phyloP scores from a whole-genome alignment of 495 filamentous ascomycete species.

The Hyaloscypha finlandica region DNA sequence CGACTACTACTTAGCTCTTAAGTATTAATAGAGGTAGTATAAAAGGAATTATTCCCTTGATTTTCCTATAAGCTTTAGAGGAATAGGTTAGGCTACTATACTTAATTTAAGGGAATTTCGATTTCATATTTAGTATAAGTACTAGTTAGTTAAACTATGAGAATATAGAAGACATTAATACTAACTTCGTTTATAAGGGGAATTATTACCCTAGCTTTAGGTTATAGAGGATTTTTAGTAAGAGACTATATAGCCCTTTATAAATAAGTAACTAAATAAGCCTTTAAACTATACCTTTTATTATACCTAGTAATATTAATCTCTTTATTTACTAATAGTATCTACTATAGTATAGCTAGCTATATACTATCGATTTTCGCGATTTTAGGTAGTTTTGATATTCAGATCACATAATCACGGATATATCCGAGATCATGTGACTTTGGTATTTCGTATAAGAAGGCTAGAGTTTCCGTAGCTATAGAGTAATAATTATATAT shows the following conservation, averaged over 20 bases:
- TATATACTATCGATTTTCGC: too few species aligned
- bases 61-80: conserved; percentile 39
- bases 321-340: conserved; percentile 36
- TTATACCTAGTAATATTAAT: conserved; percentile 29
- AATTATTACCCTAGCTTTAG: conserved; percentile 36
- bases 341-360: too few species aligned
- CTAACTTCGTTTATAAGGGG: conserved; percentile 34
- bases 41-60: conserved; percentile 38
- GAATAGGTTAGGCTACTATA: conserved; percentile 30
- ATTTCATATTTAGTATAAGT: conserved; percentile 40
- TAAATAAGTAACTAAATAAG: conserved; percentile 33
- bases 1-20: conserved; percentile 37
- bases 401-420: too few species aligned
- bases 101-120: conserved; percentile 35
- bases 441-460: too few species aligned
- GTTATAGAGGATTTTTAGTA: conserved; percentile 30
- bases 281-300: conserved; percentile 33
- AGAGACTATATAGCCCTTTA: conserved; percentile 31
- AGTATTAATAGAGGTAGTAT: conserved; percentile 41
- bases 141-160: conserved; percentile 31
- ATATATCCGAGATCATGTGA: too few species aligned
- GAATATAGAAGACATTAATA: not conserved
- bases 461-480: too few species aligned
- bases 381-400: too few species aligned
- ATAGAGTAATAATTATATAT: too few species aligned